phyloP scores from a whole-genome alignment of 768 basidiomycete species.

The Lepiota venenata region DNA sequence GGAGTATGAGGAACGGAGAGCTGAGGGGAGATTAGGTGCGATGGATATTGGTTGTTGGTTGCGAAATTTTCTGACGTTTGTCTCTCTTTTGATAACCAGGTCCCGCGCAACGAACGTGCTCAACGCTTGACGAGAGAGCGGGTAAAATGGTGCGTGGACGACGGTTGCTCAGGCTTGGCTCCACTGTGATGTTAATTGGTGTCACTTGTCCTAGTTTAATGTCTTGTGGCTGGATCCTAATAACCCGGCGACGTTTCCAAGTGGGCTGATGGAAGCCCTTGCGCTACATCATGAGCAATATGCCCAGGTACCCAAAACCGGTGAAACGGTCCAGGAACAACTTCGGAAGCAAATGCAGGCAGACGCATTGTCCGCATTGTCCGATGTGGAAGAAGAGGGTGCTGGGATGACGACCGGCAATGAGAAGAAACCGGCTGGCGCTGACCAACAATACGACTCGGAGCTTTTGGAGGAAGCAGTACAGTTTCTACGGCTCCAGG shows the following conservation, averaged over 20 bases:
- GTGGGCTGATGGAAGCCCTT: conserved; percentile 58
- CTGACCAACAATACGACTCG: conserved; percentile 38
- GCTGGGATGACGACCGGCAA: conserved; percentile 1
- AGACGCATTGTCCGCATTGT: conserved; percentile 62
- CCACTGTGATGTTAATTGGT: background rate
- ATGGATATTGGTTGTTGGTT: conserved; percentile 5
- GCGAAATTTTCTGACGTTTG: background rate
- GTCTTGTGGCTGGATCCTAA: conserved; percentile 75
- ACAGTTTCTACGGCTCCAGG: conserved; percentile 66
- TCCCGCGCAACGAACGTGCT: conserved; percentile 72
- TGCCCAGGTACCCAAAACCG: conserved; percentile 21
- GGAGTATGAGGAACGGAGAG: conserved; percentile 75
- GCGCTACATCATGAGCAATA: conserved; percentile 30
- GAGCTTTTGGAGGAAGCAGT: conserved; percentile 65
- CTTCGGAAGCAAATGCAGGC: conserved; percentile 71
- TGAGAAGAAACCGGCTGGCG: conserved; percentile 16
- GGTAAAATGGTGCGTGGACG: conserved; percentile 54
- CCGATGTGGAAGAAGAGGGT: conserved; percentile 29
- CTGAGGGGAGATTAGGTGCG: conserved; percentile 62
- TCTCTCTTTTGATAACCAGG: conserved; percentile 22
- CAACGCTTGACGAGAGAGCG: conserved; percentile 68
- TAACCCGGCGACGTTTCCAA: conserved; percentile 62
- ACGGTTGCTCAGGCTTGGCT: background rate
- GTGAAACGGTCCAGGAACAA: conserved; percentile 41
- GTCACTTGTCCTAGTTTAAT: conserved; percentile 57